Conservation (phyloP, 139 green algal genomes). For the Chlamydomonas schloesseri region DNA sequence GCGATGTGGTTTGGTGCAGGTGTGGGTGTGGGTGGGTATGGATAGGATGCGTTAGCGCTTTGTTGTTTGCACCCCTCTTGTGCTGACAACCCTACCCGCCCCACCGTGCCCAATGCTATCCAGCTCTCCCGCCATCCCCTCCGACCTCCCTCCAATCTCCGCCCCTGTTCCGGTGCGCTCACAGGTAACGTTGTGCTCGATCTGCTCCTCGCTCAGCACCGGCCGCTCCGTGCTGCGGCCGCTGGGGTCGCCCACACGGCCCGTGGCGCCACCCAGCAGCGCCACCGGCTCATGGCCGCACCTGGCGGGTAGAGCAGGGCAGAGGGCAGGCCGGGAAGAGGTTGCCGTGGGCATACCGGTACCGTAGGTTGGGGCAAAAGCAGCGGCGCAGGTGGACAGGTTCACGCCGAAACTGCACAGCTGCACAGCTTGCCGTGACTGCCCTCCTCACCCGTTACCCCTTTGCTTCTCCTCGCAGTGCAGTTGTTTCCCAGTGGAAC, state of each 20-base stretch:
- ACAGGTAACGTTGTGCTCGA: slow-evolving; percentile 87
- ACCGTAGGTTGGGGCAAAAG: no score
- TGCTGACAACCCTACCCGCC: no score
- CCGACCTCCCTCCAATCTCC: neutral
- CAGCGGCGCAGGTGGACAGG: no score
- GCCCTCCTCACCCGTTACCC: no score
- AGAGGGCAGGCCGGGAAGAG: neutral
- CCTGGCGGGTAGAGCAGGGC: neutral
- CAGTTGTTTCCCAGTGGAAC: no score
- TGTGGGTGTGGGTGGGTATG: neutral
- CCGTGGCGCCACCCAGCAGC: slow-evolving; percentile 94
- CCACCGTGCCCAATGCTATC: no score
- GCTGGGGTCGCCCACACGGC: slow-evolving; percentile 94
- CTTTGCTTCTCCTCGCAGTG: no score
- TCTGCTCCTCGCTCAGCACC: slow-evolving; percentile 86
- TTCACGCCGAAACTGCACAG: no score
- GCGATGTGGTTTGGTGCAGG: neutral
- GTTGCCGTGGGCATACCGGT: no score
- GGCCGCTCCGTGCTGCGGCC: slow-evolving; percentile 90
- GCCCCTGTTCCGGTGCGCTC: neutral
- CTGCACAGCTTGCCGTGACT: no score
- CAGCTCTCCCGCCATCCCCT: neutral
- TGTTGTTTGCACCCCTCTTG: no score
- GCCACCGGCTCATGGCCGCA: slow-evolving; percentile 91
- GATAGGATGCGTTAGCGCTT: neutral